A percentile compares a stretch with the other conserved stretches of the same genome.
These are phyloP conservation scores for Russula griseocarnosa DNA, from an alignment of 768 basidiomycete species.

Conservation along the genomic window DNA sequence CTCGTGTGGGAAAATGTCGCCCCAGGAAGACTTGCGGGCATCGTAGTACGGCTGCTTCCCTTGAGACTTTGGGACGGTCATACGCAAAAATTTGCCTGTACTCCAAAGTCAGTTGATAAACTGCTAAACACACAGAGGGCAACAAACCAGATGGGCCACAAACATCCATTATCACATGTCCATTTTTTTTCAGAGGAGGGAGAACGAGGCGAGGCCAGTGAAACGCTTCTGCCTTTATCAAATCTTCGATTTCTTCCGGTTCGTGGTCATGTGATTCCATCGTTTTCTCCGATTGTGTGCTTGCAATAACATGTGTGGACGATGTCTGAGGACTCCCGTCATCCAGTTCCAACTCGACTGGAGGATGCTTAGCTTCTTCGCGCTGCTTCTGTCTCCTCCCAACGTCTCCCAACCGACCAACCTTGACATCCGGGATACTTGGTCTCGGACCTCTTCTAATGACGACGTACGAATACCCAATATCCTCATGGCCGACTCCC, in stretches of 20 bases:
- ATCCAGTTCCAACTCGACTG: constrained; percentile 30
- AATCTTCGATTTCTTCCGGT: constrained; percentile 44
- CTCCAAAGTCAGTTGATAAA: neutral
- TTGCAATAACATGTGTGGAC: neutral
- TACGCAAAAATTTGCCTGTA: constrained; percentile 85
- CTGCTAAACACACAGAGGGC: constrained; percentile 3
- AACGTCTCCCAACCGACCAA: constrained; percentile 53
- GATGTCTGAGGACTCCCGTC: constrained; percentile 16
- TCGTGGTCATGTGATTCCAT: constrained; percentile 9
- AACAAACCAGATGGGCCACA: constrained; percentile 75
- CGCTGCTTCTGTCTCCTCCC: constrained; percentile 45
- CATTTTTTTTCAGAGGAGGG: constrained; percentile 87
- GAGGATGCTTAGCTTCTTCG: constrained; percentile 28
- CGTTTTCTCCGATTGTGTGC: neutral
- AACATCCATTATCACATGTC: constrained; percentile 87
- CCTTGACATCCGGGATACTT: constrained; percentile 33
- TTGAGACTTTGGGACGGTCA: constrained; percentile 89
- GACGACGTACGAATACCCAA: constrained; percentile 86
- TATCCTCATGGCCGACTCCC: constrained; percentile 78
- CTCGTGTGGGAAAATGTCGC: constrained; percentile 89
- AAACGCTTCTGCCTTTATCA: constrained; percentile 71
- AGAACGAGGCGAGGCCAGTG: constrained; percentile 89
- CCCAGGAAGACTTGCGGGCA: constrained; percentile 90
- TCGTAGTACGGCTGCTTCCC: constrained; percentile 96
- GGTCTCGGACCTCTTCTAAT: constrained; percentile 78